A percentile compares a stretch with the other conserved stretches of the same genome.
Evolutionary conservation across 495 filamentous ascomycete genomes (phyloP).

Genomic region (Penicillium desertorum): DNA sequence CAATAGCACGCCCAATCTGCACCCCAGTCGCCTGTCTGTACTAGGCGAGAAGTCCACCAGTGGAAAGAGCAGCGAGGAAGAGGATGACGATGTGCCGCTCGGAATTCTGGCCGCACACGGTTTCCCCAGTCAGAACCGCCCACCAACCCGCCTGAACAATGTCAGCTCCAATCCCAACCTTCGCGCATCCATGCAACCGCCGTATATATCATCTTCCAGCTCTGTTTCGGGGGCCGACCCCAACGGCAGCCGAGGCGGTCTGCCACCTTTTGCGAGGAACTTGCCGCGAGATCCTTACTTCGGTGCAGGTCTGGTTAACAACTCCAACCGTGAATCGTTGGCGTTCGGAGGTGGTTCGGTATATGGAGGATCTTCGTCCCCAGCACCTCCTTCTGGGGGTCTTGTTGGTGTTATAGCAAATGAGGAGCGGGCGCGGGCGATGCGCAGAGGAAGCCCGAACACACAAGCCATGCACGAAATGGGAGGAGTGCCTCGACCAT

Average conservation of each 20-base stretch:
- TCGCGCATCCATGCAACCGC: conserved; percentile 40
- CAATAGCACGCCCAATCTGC: conserved; percentile 47
- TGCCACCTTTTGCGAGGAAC: conserved; percentile 84
- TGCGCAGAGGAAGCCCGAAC: conserved; percentile 78
- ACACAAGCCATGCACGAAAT: conserved; percentile 49
- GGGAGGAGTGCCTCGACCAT: conserved; percentile 43
- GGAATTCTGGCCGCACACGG: conserved; percentile 89
- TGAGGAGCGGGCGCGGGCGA: conserved; percentile 75
- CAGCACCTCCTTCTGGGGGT: conserved; percentile 61
- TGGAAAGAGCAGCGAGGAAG: conserved; percentile 59
- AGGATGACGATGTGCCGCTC: conserved; percentile 85
- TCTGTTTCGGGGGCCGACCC: conserved; percentile 47
- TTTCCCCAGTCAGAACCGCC: conserved; percentile 80
- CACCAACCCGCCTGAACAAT: conserved; percentile 68
- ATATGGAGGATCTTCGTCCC: conserved; percentile 49
- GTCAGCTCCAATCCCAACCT: conserved; percentile 59
- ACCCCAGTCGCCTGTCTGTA: conserved; percentile 31
- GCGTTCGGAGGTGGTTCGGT: conserved; percentile 61
- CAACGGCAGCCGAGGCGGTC: conserved; percentile 42
- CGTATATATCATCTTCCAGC: conserved; percentile 40
- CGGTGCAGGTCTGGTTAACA: conserved; percentile 76
- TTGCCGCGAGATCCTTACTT: conserved; percentile 88
- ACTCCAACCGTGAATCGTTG: conserved; percentile 72
- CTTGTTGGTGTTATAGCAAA: conserved; percentile 87
- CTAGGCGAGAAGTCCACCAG: conserved; percentile 40